A percentile compares a stretch with the other conserved stretches of the same genome.
Conservation (phyloP, 2,329 filamentous ascomycete species). For the Fusarium ramigenum region DNA sequence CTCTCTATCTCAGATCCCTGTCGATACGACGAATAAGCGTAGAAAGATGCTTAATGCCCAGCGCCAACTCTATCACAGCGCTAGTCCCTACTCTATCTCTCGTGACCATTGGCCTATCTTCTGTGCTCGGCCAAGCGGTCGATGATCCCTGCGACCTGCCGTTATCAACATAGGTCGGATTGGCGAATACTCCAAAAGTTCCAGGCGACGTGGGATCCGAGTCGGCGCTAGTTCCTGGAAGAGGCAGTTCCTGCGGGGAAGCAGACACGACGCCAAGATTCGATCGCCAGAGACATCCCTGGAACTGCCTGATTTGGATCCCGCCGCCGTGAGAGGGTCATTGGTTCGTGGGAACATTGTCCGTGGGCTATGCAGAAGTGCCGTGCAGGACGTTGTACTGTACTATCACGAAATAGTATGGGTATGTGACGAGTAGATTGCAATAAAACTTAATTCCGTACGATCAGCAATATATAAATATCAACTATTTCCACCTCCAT, state of each 20-base stretch:
- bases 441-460: neutral
- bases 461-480: constrained; percentile 16
- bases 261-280: constrained; percentile 27
- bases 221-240: constrained; percentile 39
- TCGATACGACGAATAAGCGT: constrained; percentile 26
- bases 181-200: constrained; percentile 37
- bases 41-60: constrained; percentile 31
- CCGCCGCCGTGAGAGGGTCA: constrained; percentile 7
- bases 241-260: constrained; percentile 38
- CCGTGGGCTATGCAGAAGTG: constrained; percentile 23
- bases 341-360: constrained; percentile 25
- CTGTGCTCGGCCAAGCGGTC: neutral
- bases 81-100: neutral
- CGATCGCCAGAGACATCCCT: constrained; percentile 23
- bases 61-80: neutral
- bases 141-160: constrained; percentile 37
- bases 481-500: neutral
- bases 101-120: neutral
- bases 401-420: constrained; percentile 9
- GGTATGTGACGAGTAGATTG: neutral
- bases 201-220: constrained; percentile 30
- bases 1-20: constrained; percentile 11
- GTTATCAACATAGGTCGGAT: constrained; percentile 39
- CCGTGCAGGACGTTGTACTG: constrained; percentile 3
- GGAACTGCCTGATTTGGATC: constrained; percentile 40